These are phyloP conservation scores for Lobosporangium transversale DNA, from an alignment of 192 early-diverging fungal species.

Conservation along the genomic window DNA sequence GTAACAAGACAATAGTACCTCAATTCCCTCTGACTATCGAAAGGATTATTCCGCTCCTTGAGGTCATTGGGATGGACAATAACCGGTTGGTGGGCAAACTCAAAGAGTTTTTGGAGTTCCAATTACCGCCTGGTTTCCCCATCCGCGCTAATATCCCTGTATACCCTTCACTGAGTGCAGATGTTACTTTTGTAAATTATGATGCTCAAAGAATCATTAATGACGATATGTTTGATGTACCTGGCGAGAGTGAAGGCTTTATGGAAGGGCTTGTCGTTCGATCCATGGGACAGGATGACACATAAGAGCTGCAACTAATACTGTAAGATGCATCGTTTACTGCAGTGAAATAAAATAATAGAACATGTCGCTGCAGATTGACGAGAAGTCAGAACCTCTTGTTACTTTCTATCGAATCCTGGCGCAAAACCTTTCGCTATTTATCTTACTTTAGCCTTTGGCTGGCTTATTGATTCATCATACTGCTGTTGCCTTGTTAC, in stretches of 20 bases:
- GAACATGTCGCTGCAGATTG: too few species aligned
- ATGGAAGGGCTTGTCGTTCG: constrained; percentile 40
- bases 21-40: constrained; percentile 50
- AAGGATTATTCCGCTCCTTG: constrained; percentile 43
- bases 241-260: constrained; percentile 22
- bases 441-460: too few species aligned
- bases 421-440: too few species aligned
- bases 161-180: constrained; percentile 40
- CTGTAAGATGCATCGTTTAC: too few species aligned
- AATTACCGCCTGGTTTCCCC: constrained; percentile 45
- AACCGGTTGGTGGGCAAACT: constrained; percentile 50
- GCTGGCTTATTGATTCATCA: too few species aligned
- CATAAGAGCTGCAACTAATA: too few species aligned
- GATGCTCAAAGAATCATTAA: constrained; percentile 38
- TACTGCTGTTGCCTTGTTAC: too few species aligned
- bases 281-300: constrained; percentile 36
- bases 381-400: too few species aligned
- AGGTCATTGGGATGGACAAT: constrained; percentile 52
- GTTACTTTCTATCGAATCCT: too few species aligned
- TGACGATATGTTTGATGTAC: constrained; percentile 34
- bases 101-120: constrained; percentile 46
- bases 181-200: constrained; percentile 52
- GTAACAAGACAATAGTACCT: neutral
- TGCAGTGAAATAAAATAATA: too few species aligned
- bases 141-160: constrained; percentile 50